Base-by-base conservation (phyloP, 2,329 filamentous ascomycete genomes). In the Claviceps pusilla region DNA sequence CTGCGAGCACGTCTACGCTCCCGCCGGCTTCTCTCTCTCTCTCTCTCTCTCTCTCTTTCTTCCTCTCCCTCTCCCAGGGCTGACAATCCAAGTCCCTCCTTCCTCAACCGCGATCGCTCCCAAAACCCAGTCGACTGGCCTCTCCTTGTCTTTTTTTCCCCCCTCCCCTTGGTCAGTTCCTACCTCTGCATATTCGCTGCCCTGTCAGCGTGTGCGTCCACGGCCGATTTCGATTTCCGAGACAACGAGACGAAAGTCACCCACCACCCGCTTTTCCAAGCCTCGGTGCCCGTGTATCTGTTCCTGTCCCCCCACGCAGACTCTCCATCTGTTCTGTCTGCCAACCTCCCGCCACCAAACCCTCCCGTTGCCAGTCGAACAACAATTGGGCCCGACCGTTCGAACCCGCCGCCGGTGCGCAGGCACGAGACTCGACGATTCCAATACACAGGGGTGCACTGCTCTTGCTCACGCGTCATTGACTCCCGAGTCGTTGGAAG, bases 401-500 rank as follows among this genome's bases (percentile, higher is more conserved):
- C 42, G 41, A 51, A 37, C 42, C 47, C 42, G 54, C 47, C 19
- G 47, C 53, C 48, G 24, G 53, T 55, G 54, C 54, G 51, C 50
- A 35, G 11, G 42, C 19, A 53, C 51, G 46, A 50, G 31, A 46
- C 28, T n/a, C 7, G 46, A 7, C 33, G 14, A 33, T 28, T 28
- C 33, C 46, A 50, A 53, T 16, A 50, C 33, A 28, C 11, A 49
- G 12, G 7, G 47, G 45, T 35, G 37, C 48, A 24, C 46, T 29
- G 19, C 19, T 19, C 19, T 19, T 24, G 31, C 31, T 9, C n/a
- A 31, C 41, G 54, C 50, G 19, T 39, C 33, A 12, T 48, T 12
- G 46, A 24, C 11, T 43, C 41, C 19, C 19, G 19, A 19, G 19
- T 19, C 19, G 51, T 55, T 29, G 2, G 35, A 48, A 50, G 47